A percentile compares a stretch with the other conserved stretches of the same genome.
These are phyloP conservation scores for Penicillium manginii DNA, from an alignment of 495 filamentous ascomycete species.

Conservation along the genomic window DNA sequence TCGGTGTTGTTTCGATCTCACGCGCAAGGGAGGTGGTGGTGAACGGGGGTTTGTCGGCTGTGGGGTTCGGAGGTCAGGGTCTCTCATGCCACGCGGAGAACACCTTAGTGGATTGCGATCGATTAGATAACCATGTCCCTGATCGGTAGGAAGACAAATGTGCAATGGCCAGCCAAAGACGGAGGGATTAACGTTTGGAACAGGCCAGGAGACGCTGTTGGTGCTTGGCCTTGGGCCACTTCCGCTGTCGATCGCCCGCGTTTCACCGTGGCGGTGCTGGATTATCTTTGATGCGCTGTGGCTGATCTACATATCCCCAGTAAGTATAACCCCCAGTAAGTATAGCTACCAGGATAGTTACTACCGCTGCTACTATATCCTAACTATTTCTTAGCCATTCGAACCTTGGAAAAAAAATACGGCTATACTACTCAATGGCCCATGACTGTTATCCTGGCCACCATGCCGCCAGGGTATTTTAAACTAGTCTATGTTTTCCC, in stretches of 20 bases:
- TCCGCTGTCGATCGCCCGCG: constrained; percentile 41
- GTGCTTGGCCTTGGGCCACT: constrained; percentile 25
- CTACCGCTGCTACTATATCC: no score
- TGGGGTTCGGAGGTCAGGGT: constrained; percentile 19
- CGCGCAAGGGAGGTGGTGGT: neutral
- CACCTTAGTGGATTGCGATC: constrained; percentile 35
- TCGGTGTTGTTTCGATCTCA: neutral
- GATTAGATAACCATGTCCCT: constrained; percentile 43
- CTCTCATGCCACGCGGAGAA: constrained; percentile 35
- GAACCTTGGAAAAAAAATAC: no score
- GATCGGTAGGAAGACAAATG: constrained; percentile 16
- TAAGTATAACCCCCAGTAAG: no score
- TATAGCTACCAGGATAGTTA: no score
- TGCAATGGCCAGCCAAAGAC: constrained; percentile 27
- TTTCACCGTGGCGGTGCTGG: constrained; percentile 37
- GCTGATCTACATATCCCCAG: no score
- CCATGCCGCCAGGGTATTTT: no score
- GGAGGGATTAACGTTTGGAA: constrained; percentile 1
- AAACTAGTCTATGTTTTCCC: no score
- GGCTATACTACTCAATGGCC: no score
- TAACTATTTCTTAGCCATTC: no score
- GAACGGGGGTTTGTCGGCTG: constrained; percentile 11
- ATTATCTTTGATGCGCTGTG: constrained; percentile 42
- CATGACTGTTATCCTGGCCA: no score
- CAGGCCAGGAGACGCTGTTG: neutral